These are phyloP conservation scores for Pleoardoris graminearum DNA, from an alignment of 2,329 filamentous ascomycete species.

Conservation along the genomic window DNA sequence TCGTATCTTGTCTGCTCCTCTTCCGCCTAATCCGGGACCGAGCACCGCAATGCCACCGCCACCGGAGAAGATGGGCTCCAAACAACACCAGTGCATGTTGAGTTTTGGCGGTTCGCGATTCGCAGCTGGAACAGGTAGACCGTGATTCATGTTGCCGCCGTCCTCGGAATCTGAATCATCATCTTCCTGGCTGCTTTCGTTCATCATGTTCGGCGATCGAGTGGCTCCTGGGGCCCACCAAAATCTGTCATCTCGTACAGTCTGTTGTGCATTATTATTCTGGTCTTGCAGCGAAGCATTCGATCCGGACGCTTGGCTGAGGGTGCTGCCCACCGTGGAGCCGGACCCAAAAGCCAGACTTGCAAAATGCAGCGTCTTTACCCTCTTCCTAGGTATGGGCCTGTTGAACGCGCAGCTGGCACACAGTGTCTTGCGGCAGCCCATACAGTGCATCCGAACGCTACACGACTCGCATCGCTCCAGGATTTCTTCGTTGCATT, in stretches of 20 bases:
- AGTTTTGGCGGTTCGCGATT: slow-evolving; percentile 52
- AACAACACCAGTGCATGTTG: slow-evolving; percentile 63
- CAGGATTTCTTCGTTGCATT: slow-evolving; percentile 56
- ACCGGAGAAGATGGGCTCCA: slow-evolving; percentile 62
- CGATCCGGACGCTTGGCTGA: slow-evolving; percentile 37
- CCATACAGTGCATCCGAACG: slow-evolving; percentile 64
- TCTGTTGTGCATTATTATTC: slow-evolving; percentile 22
- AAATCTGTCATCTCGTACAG: slow-evolving; percentile 46
- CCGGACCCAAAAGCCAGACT: slow-evolving; percentile 41
- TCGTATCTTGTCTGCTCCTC: slow-evolving; percentile 59
- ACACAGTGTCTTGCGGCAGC: slow-evolving; percentile 63
- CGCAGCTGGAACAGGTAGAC: slow-evolving; percentile 39
- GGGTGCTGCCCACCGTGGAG: slow-evolving; percentile 27
- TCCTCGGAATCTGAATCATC: slow-evolving; percentile 46
- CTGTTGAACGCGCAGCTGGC: slow-evolving; percentile 63
- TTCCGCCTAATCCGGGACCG: slow-evolving; percentile 51
- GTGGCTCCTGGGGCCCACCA: slow-evolving; percentile 64
- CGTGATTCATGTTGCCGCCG: slow-evolving; percentile 38
- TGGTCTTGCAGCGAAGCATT: slow-evolving; percentile 28
- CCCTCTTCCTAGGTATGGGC: slow-evolving; percentile 50
- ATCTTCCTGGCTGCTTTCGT: slow-evolving; percentile 50
- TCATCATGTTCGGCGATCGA: slow-evolving; percentile 62
- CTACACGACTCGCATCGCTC: slow-evolving; percentile 65
- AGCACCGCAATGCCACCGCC: slow-evolving; percentile 62
- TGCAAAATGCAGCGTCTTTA: slow-evolving; percentile 45